Evolutionary conservation across 1,284 basidiomycete species (phyloP), one percentile per base, ranked within the genome.

Genomic region (Trichosporon sp.): DNA sequence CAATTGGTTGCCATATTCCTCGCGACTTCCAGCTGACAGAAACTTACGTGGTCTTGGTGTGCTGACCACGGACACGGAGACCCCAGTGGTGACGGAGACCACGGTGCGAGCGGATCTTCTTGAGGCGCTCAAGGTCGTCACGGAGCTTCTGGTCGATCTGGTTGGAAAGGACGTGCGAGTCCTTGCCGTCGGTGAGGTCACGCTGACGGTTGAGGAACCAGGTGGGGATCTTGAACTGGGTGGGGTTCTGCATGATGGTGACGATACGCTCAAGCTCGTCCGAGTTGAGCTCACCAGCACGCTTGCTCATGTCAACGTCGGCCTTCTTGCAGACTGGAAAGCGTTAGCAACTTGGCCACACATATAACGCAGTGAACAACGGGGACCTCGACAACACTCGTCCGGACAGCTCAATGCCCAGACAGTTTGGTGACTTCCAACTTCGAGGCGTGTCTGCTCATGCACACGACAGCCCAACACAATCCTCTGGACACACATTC

Each of bases 161-260:
- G 88, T 99, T 99, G 75, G 97, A 98, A 70, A 99, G 86, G 73
- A 98, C 91, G 86, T 99, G 97, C 70, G 88, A 89, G 87, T 95
- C 91, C 87, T 98, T 99, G 83, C 97, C 97, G 80, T 98, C 95
- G 76, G 93, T 89, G 72, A 98, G 95, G 84, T 99, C 96, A 84
- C 93, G 92, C 85, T 99, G 96, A 86, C 97, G 92, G 90, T 99
- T 99, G 84, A 99, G 85, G 90, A 99, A 98, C 97, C 97, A 99
- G 66, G 89, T 88, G 51, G 96, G 83, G 84, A 99, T 98, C 88
- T 99, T 99, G 92, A 98, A 99, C 85, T 99, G 96, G 51, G 92
- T 92, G 38, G 97, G 97, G 87, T 96, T 98, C 87, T 99, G 97
- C 84, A 99, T 97, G 86, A 99, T 99, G 77, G 93, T 98, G 77